phyloP scores from a whole-genome alignment of 1,284 basidiomycete species.

The Fomitopsis palustris region DNA sequence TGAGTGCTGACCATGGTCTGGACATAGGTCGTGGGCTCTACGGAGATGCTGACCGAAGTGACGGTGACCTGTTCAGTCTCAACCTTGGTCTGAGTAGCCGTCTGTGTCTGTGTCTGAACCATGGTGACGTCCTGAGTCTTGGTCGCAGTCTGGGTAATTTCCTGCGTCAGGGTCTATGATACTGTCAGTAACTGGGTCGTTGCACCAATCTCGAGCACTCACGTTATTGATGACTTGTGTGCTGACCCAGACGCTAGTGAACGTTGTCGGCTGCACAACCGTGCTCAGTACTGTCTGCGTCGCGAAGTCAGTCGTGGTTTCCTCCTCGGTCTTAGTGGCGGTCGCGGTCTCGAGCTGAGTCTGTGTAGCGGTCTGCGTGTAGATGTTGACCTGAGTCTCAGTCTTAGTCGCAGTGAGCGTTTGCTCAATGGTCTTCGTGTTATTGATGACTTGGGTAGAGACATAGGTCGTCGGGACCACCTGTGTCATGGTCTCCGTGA shows the following conservation, averaged over 20 bases:
- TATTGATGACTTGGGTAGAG: slow-evolving; percentile 60
- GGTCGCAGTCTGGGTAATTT: slow-evolving; percentile 30
- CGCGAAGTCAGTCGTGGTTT: slow-evolving; percentile 26
- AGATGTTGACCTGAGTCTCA: slow-evolving; percentile 30
- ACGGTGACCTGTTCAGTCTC: slow-evolving; percentile 25
- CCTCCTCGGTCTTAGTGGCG: slow-evolving; percentile 22
- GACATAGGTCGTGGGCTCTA: slow-evolving; percentile 49
- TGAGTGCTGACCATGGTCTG: slow-evolving; percentile 51
- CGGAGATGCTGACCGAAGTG: slow-evolving; percentile 27
- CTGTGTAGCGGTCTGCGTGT: slow-evolving; percentile 42
- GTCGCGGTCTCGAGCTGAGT: slow-evolving; percentile 33
- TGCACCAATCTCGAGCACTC: slow-evolving; percentile 14
- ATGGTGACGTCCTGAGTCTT: slow-evolving; percentile 31
- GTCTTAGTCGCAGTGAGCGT: slow-evolving; percentile 22
- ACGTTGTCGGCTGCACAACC: slow-evolving; percentile 43
- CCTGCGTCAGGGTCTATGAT: slow-evolving; percentile 28
- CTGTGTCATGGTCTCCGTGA: slow-evolving; percentile 45
- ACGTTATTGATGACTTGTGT: slow-evolving; percentile 63
- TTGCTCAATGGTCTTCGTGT: slow-evolving; percentile 31
- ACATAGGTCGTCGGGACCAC: slow-evolving; percentile 62
- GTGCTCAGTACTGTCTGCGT: slow-evolving; percentile 28
- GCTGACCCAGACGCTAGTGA: slow-evolving; percentile 47
- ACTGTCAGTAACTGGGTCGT: neutral
- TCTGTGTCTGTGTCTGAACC: slow-evolving; percentile 29
- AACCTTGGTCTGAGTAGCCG: slow-evolving; percentile 24